These are phyloP conservation scores for Gaeumannomyces sp. DNA, from an alignment of 2,329 filamentous ascomycete genomes.

Conservation along the genomic window DNA sequence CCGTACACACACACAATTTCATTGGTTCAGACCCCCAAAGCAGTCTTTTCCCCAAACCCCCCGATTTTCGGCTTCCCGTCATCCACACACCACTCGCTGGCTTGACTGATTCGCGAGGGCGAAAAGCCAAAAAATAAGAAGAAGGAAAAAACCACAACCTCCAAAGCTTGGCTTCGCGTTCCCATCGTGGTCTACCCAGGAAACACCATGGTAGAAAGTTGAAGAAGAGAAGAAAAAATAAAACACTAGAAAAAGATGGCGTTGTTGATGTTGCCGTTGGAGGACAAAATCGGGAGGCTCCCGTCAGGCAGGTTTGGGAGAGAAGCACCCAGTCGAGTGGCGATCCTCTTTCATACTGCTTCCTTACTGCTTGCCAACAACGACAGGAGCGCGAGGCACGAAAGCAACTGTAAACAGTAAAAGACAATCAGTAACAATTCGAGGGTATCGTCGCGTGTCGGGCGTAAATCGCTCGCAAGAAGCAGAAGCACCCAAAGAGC, in stretches of 20 bases:
- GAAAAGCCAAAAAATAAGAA: neutral
- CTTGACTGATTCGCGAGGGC: neutral
- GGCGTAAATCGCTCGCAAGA: neutral
- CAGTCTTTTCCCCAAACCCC: neutral
- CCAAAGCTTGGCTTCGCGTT: neutral
- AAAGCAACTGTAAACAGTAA: neutral
- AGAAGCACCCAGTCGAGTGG: neutral
- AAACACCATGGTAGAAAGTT: conserved; percentile 9
- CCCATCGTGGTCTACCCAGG: conserved; percentile 10
- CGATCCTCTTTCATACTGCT: neutral
- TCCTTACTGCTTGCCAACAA: conserved; percentile 15
- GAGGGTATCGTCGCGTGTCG: neutral
- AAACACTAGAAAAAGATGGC: neutral
- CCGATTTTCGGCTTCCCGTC: neutral
- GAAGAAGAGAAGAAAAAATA: neutral
- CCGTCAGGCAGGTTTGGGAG: neutral
- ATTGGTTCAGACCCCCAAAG: neutral
- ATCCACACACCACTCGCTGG: neutral
- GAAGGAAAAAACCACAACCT: neutral
- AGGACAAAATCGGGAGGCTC: neutral
- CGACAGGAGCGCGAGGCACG: neutral
- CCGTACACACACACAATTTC: neutral
- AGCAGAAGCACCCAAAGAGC: neutral
- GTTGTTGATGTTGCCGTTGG: neutral
- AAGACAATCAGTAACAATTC: neutral